Evolutionary conservation across 768 basidiomycete species (phyloP), one percentile per base, ranked within the genome.

Genomic region (Lentinula sp.): DNA sequence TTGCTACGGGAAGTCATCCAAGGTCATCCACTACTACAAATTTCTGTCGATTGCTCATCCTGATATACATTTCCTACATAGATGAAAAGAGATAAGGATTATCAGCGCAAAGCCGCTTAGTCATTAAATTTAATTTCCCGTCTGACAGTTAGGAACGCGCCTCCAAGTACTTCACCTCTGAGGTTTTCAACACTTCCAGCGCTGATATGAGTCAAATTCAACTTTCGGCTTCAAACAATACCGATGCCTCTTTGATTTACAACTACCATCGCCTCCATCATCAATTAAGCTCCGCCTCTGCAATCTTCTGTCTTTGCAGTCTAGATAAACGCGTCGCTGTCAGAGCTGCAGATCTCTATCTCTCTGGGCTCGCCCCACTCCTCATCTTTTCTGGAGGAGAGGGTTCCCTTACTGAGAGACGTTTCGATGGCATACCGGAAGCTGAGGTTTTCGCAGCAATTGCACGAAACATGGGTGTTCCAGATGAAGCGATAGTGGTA

Each of bases 271-370:
- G 61, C 34, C 59, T 65, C 53, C 53, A 50, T 32, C 46, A 56
- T 48, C 53, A 53, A 16, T 37, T 48, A 18, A 34, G 35, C 15
- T 53, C 60, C 2, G 45, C 40, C 11, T 55, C 60, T 5, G 65
- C 65, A 15, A 63, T 65, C 15, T 65, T 65, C 49, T 52, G 50
- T 4, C 65, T 65, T 58, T 65, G 65, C 57, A 61, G 60, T 23
- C 57, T 65, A 31, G 65, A 65, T 43, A 60, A 52, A 8, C 65
- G 65, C 34, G 65, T 65, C 13, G 65, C 65, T 8, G 46, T 49
- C 10, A 57, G 51, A 39, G 65, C 61, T 55, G 65, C 65, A 3
- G 34, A 63, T 37, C 65, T 65, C 39, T 65, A 46, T 54, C 62
- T 51, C 43, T 46, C 52, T 1, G 63, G 65, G 31, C 50, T 52